A percentile compares a stretch with the other conserved stretches of the same genome.
Evolutionary conservation across 345 rosid species (phyloP).

Genomic region (Pugionium dolabratum): DNA sequence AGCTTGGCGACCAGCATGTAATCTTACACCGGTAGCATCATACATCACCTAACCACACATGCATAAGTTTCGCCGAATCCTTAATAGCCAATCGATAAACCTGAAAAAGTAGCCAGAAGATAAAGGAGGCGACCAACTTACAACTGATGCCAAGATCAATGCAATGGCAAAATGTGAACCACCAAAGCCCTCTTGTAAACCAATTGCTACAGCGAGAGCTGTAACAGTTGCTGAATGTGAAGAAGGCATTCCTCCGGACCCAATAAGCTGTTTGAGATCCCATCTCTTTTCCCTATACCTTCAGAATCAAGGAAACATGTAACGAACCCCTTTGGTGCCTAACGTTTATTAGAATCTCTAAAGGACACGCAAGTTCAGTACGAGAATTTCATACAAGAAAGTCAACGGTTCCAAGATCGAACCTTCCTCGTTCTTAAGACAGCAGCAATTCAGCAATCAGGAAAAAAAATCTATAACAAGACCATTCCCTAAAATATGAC

Average conservation of each 20-base stretch:
- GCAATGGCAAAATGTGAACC: constrained; percentile 66
- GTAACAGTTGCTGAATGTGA: constrained; percentile 86
- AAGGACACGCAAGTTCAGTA: neutral
- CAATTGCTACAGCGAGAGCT: constrained; percentile 69
- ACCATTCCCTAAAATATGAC: constrained; percentile 10
- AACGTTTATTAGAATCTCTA: neutral
- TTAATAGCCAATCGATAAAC: no score
- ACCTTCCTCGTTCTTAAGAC: neutral
- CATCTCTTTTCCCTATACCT: constrained; percentile 75
- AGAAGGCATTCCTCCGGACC: constrained; percentile 98
- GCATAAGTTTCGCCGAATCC: no score
- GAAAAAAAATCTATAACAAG: neutral
- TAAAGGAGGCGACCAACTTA: constrained; percentile 20
- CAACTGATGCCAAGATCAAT: constrained; percentile 46
- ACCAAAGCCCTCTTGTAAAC: constrained; percentile 73
- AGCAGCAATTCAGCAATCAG: neutral
- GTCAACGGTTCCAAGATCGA: neutral
- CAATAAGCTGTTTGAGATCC: constrained; percentile 75
- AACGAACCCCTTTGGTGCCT: neutral
- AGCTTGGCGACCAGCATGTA: constrained; percentile 94
- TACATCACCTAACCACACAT: constrained; percentile 66
- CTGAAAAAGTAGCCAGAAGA: neutral
- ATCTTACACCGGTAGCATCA: constrained; percentile 87
- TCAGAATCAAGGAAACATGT: constrained; percentile 16
- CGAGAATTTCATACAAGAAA: neutral